Percentiles rank a stretch among this genome's conserved stretches.
Conservation (phyloP, 2,329 filamentous ascomycete genomes). For the Chaetomiaceae sp. region DNA sequence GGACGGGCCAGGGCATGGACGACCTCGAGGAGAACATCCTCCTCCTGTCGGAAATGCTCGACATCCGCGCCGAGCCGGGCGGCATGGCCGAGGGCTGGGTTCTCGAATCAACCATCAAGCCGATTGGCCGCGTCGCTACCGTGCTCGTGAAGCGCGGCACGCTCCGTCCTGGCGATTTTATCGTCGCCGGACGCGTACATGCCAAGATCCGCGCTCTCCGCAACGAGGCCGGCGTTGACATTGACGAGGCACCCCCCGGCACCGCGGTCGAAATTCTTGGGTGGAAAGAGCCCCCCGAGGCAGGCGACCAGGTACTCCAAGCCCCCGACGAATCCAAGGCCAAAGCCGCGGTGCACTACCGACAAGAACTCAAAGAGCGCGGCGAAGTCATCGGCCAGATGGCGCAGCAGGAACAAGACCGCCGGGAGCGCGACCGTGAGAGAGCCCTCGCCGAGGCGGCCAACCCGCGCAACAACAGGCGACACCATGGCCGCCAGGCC, state of each 20-base stretch:
- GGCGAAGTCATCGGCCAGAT: constrained; percentile 75
- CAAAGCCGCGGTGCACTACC: constrained; percentile 71
- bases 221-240: constrained; percentile 73
- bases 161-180: constrained; percentile 69
- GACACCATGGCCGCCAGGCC: not conserved
- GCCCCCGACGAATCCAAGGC: constrained; percentile 73
- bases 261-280: constrained; percentile 89
- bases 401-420: constrained; percentile 63
- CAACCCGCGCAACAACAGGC: not conserved
- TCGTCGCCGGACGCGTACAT: constrained; percentile 87
- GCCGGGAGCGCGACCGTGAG: constrained; percentile 46
- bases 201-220: constrained; percentile 76
- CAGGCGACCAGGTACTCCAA: constrained; percentile 84
- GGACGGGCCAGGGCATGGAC: constrained; percentile 86
- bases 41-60: constrained; percentile 81
- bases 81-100: constrained; percentile 89
- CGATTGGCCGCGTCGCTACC: constrained; percentile 78
- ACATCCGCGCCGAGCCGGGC: constrained; percentile 74
- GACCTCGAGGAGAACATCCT: constrained; percentile 88
- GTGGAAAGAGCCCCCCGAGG: constrained; percentile 79
- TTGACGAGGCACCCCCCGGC: constrained; percentile 74
- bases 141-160: constrained; percentile 86
- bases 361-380: constrained; percentile 65
- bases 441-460: constrained; percentile 28
- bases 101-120: constrained; percentile 84